Percentiles rank a stretch among this genome's conserved stretches.
These are phyloP conservation scores for Hypoxylon rickii DNA, from an alignment of 495 filamentous ascomycete species.

Conservation along the genomic window DNA sequence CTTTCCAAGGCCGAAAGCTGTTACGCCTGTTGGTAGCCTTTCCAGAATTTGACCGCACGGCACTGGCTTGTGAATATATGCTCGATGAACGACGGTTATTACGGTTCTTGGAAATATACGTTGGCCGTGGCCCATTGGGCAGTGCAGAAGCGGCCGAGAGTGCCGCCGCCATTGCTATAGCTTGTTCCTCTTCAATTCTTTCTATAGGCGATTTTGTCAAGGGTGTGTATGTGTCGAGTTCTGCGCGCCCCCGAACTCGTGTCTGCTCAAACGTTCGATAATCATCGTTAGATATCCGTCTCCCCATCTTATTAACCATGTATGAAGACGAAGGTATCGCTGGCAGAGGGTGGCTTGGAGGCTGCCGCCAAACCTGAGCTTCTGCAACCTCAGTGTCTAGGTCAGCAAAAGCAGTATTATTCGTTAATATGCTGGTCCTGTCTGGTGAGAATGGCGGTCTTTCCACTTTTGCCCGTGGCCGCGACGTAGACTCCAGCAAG, in stretches of 20 bases:
- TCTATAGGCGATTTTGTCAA: constrained; percentile 48
- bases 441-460: background rate
- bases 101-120: constrained; percentile 23
- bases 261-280: constrained; percentile 25
- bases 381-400: constrained; percentile 35
- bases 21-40: constrained; percentile 13
- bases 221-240: constrained; percentile 45
- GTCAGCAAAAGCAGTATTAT: constrained; percentile 54
- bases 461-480: background rate
- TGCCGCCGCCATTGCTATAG: constrained; percentile 34
- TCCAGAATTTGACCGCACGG: constrained; percentile 11
- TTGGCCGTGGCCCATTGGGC: constrained; percentile 17
- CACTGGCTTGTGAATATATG: constrained; percentile 35
- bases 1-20: constrained; percentile 24
- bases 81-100: constrained; percentile 30
- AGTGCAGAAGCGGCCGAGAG: constrained; percentile 23
- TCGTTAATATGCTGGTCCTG: constrained; percentile 49
- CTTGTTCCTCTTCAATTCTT: constrained; percentile 39
- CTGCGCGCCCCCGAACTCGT: constrained; percentile 22
- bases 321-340: constrained; percentile 47
- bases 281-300: constrained; percentile 48
- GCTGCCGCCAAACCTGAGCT: constrained; percentile 46
- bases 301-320: constrained; percentile 50
- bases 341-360: constrained; percentile 43
- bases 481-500: background rate